Conservation (phyloP, 371 early-diverging fungal species). For the Saksenaea vasiformis region DNA sequence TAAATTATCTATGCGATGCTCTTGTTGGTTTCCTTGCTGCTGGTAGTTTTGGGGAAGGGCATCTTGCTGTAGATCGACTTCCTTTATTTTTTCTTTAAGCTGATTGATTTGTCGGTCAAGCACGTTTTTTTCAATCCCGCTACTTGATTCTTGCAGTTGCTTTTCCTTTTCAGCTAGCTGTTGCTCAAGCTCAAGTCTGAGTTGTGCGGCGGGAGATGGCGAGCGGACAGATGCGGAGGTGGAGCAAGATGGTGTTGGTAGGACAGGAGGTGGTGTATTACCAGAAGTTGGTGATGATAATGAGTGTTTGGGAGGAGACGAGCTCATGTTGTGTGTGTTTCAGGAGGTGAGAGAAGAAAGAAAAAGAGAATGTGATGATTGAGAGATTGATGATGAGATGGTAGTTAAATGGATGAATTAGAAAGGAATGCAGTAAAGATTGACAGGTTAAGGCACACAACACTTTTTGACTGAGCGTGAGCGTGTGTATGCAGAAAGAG, state of each 20-base stretch:
- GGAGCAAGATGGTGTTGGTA: slow-evolving; percentile 19
- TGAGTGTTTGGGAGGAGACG: slow-evolving; percentile 8
- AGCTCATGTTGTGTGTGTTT: slow-evolving; percentile 2
- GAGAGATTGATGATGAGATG: not conserved
- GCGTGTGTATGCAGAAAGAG: not conserved
- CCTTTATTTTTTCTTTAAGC: slow-evolving; percentile 17
- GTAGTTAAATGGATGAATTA: not conserved
- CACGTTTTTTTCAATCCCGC: slow-evolving; percentile 30
- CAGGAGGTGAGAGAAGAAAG: not conserved
- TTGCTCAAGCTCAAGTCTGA: slow-evolving; percentile 16
- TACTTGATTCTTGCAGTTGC: slow-evolving; percentile 19
- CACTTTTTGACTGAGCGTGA: not conserved
- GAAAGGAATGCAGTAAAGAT: not conserved
- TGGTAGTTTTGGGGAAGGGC: not conserved
- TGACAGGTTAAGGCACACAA: not conserved
- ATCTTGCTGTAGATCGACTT: slow-evolving; percentile 12
- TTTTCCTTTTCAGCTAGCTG: slow-evolving; percentile 25
- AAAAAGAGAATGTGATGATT: not conserved
- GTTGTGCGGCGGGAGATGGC: not conserved
- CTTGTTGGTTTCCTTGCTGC: not conserved
- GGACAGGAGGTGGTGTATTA: slow-evolving; percentile 11
- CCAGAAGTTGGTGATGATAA: slow-evolving; percentile 9
- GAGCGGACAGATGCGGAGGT: slow-evolving; percentile 10
- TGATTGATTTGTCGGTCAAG: slow-evolving; percentile 28
- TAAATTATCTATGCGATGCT: slow-evolving; percentile 4